A percentile compares a stretch with the other conserved stretches of the same genome.
These are phyloP conservation scores for Paraurostyla sp. DNA, from an alignment of 73 alveolate genomes.

Conservation along the genomic window DNA sequence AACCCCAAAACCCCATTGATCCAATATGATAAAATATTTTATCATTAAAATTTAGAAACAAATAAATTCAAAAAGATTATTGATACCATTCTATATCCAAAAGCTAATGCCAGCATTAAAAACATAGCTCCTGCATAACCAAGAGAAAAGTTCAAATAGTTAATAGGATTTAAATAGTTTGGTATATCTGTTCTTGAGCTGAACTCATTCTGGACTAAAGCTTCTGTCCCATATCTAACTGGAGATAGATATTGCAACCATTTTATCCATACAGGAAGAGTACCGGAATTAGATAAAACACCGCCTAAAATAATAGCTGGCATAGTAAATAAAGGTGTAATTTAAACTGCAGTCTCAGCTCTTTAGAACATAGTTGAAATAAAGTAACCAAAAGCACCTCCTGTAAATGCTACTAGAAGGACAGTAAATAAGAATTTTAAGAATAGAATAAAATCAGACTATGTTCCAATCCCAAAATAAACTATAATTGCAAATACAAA, in stretches of 20 bases:
- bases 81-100: not conserved
- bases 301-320: conserved; percentile 86
- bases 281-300: conserved; percentile 69
- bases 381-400: not conserved
- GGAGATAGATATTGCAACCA: conserved; percentile 89
- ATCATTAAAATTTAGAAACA: conserved; percentile 11
- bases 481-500: conserved; percentile 26
- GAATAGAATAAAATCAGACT: not conserved
- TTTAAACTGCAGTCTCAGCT: conserved; percentile 68
- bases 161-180: not conserved
- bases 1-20: no score
- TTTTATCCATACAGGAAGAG: conserved; percentile 68
- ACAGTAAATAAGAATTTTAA: conserved; percentile 4
- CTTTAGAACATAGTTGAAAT: conserved; percentile 24
- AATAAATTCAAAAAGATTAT: not conserved
- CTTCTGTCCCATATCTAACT: conserved; percentile 78
- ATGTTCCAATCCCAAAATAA: conserved; percentile 40
- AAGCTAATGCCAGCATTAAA: not conserved
- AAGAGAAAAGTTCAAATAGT: not conserved
- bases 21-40: no score
- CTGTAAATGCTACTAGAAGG: not conserved
- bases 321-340: conserved; percentile 72
- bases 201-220: conserved; percentile 79
- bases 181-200: conserved; percentile 33
- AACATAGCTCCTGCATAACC: conserved; percentile 7